Base-by-base conservation (phyloP, 2,329 filamentous ascomycete species). In the Curvularia lunata region DNA sequence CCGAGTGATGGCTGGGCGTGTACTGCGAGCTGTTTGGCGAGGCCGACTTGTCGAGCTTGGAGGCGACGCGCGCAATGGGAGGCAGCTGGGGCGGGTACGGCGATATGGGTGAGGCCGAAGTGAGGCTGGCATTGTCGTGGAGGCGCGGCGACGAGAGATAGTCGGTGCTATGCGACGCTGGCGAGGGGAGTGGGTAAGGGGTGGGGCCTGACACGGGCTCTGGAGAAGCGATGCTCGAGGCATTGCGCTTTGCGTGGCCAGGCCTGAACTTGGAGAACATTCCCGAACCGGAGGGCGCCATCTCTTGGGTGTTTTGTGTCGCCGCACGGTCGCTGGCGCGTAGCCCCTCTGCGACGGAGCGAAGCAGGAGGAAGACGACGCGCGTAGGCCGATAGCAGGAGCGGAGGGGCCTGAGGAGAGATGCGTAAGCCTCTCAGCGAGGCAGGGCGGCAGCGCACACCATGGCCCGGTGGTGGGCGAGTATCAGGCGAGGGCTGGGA, bases 201-300 rank as follows among this genome's bases (percentile, higher is more conserved):
- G 68, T 45, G 47, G 72, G 68, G 48, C 67, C 70, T 49, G 63
- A 27, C 41, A 66, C 57, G 45, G 73, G 69, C 40, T 76, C 73
- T 41, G 75, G 74, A 12, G 73, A 73, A 41, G 68, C 68, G 41
- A 74, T 65, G 43, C 54, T 73, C 55, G 76, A 74, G 62, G 68
- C 69, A 70, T 73, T 73, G 64, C 77, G 75, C 67, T 73, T 76
- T 59, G 73, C 72, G 58, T 77, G 74, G 56, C 71, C 71, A 13
- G 74, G 73, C 49, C 77, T 66, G 19, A 78, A 71, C 62, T 77
- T 76, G 53, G 75, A 75, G 56, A 78, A 78, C 70, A 78, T 73
- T 61, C 68, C 75, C 48, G 74, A 76, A 62, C 69, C 75, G 43
- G 74, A 76, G 63, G 75, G 75, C 62, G 75, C 74, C 75, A 77